A percentile compares a stretch with the other conserved stretches of the same genome.
Evolutionary conservation across 2,329 filamentous ascomycete species (phyloP).

Genomic region (Byssothecium circinans): DNA sequence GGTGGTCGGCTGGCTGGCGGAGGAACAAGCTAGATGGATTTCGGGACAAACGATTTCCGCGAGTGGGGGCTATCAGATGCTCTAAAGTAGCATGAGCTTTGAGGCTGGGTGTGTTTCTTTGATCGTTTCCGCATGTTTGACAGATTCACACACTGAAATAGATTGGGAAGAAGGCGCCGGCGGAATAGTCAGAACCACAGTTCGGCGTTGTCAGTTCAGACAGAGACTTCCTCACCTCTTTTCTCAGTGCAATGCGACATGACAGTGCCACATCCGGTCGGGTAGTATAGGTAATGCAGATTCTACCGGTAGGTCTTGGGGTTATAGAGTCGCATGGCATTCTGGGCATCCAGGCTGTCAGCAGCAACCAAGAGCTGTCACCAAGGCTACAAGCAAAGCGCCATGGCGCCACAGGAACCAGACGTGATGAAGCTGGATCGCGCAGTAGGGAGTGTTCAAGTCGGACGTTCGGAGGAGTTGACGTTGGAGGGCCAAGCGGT

Average conservation of each 20-base stretch:
- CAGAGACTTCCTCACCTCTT: too few relatives aligned
- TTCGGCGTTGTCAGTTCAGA: too few relatives aligned
- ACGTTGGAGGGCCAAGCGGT: constrained; percentile 2
- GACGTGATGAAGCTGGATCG: not conserved
- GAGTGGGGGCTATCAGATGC: constrained; percentile 52
- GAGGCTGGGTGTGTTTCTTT: constrained; percentile 19
- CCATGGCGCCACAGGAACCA: not conserved
- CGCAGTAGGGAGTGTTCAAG: not conserved
- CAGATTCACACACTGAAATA: constrained; percentile 10
- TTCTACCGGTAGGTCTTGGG: not conserved
- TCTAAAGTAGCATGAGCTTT: constrained; percentile 16
- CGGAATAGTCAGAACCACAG: too few relatives aligned
- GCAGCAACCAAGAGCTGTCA: not conserved
- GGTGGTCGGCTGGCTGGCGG: constrained; percentile 59
- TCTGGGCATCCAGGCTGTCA: not conserved
- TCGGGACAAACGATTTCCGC: constrained; percentile 60
- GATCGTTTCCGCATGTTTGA: constrained; percentile 32
- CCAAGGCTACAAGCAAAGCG: not conserved
- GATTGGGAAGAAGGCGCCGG: constrained; percentile 8
- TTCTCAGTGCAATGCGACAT: not conserved
- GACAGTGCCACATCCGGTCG: not conserved
- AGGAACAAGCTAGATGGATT: constrained; percentile 47
- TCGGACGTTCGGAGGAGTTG: not conserved
- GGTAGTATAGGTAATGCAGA: too few relatives aligned
- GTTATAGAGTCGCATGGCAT: not conserved